phyloP scores from a whole-genome alignment of 768 basidiomycete species.

The Clathrus columnatus region DNA sequence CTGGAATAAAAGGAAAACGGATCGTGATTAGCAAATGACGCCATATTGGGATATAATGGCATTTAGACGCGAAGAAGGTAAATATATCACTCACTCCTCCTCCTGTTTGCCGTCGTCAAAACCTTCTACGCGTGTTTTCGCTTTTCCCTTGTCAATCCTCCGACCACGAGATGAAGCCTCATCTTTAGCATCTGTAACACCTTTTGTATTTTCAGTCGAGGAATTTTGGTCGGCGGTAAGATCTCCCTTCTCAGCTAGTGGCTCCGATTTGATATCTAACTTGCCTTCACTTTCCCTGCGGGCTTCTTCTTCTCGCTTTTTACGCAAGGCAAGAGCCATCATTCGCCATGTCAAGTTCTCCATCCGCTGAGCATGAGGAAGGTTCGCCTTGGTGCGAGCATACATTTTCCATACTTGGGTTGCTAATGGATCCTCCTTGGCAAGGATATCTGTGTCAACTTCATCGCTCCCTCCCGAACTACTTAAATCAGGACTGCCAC shows the following conservation, averaged over 20 bases:
- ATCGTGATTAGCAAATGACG: conserved; percentile 10
- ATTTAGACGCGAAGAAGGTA: conserved; percentile 17
- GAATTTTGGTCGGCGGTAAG: conserved; percentile 12
- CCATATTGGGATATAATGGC: conserved; percentile 12
- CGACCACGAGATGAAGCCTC: conserved; percentile 43
- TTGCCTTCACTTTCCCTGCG: conserved; percentile 15
- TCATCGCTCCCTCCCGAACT: conserved; percentile 32
- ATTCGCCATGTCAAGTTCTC: conserved; percentile 98
- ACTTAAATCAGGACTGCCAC: conserved; percentile 59
- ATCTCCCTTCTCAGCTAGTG: conserved; percentile 14
- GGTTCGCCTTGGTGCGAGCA: conserved; percentile 75
- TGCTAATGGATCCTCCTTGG: conserved; percentile 82
- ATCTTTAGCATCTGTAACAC: conserved; percentile 1
- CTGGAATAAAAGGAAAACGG: conserved; percentile 27
- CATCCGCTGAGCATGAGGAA: conserved; percentile 92
- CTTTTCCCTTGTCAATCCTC: conserved; percentile 72
- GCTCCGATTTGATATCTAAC: conserved; percentile 7
- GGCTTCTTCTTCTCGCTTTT: conserved; percentile 65
- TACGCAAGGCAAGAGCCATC: conserved; percentile 94
- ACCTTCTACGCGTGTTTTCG: conserved; percentile 67
- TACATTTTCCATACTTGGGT: conserved; percentile 98
- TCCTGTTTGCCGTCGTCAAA: conserved; percentile 71
- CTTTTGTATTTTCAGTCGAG: background rate
- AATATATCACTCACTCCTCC: conserved; percentile 50
- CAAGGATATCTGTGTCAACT: conserved; percentile 52